Conservation (phyloP, 495 filamentous ascomycete species). For the Elasticomyces elasticus region DNA sequence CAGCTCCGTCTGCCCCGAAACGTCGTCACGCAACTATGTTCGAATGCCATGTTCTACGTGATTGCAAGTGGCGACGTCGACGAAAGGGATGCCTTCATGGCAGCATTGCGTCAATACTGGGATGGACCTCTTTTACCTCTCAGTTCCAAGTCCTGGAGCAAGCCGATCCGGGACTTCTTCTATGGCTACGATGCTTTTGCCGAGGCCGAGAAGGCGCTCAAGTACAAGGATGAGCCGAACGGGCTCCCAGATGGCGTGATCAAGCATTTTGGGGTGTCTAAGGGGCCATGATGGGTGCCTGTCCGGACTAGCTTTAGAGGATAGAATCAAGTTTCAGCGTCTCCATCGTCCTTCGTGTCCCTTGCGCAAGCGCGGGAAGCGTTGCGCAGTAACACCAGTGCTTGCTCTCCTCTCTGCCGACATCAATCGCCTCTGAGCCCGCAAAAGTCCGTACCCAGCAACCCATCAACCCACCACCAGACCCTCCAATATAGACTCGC, state of each 20-base stretch:
- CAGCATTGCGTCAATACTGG: not conserved
- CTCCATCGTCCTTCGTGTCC: too few species aligned
- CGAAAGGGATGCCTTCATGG: too few species aligned
- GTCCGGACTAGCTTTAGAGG: too few species aligned
- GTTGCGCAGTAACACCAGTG: too few species aligned
- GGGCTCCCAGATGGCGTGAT: not conserved
- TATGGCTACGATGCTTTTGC: slow-evolving; percentile 20
- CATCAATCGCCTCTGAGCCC: slow-evolving; percentile 30
- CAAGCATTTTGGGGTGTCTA: not conserved
- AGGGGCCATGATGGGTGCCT: too few species aligned
- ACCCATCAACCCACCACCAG: slow-evolving; percentile 28
- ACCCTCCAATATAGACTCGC: slow-evolving; percentile 68
- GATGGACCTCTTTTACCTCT: not conserved
- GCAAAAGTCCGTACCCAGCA: slow-evolving; percentile 33
- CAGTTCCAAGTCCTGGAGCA: slow-evolving; percentile 1
- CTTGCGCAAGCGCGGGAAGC: too few species aligned
- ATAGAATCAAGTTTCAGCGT: too few species aligned
- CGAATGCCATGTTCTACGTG: not conserved
- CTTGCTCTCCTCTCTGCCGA: too few species aligned
- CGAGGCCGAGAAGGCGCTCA: slow-evolving; percentile 21
- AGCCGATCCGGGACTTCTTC: slow-evolving; percentile 12
- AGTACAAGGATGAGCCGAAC: not conserved
- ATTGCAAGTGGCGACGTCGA: not conserved
- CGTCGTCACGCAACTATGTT: slow-evolving; percentile 16
- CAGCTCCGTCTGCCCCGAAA: slow-evolving; percentile 16